These are phyloP conservation scores for Sorghum bicolor DNA, from an alignment of 176 grass and related monocot genomes.

Conservation along the genomic window DNA sequence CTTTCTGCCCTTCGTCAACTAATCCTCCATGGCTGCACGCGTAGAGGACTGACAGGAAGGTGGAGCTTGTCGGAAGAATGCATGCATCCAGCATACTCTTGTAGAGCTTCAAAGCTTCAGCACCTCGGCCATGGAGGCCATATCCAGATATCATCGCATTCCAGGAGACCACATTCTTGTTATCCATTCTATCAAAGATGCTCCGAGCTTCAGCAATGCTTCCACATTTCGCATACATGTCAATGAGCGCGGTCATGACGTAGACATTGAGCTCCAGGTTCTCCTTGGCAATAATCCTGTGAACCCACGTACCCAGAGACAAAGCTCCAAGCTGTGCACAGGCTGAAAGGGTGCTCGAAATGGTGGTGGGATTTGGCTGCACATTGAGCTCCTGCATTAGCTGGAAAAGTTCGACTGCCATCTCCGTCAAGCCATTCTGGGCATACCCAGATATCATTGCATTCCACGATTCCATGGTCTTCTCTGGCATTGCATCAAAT, in stretches of 20 bases:
- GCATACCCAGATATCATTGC: constrained; percentile 80
- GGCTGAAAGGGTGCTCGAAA: constrained; percentile 62
- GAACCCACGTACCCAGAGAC: constrained; percentile 76
- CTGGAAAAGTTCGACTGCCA: constrained; percentile 65
- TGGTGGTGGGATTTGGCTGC: constrained; percentile 62
- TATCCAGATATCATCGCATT: constrained; percentile 87
- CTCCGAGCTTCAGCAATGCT: constrained; percentile 61
- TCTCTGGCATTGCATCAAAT: constrained; percentile 67
- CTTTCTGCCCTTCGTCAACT: constrained; percentile 53
- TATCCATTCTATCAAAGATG: constrained; percentile 64
- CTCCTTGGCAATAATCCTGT: constrained; percentile 54
- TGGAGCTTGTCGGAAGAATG: constrained; percentile 57
- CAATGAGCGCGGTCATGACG: constrained; percentile 62
- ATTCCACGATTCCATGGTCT: constrained; percentile 81
- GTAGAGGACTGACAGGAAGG: constrained; percentile 71
- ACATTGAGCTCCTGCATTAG: constrained; percentile 63
- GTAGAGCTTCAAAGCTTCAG: constrained; percentile 70
- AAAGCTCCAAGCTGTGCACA: constrained; percentile 79
- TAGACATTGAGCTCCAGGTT: constrained; percentile 53
- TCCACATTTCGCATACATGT: constrained; percentile 85
- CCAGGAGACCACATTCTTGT: constrained; percentile 73
- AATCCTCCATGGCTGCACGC: constrained; percentile 80
- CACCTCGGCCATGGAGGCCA: constrained; percentile 69
- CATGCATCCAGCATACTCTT: constrained; percentile 44
- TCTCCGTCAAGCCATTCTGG: constrained; percentile 59